Conservation (phyloP, 2,329 filamentous ascomycete species). For the Trichophyton simii region DNA sequence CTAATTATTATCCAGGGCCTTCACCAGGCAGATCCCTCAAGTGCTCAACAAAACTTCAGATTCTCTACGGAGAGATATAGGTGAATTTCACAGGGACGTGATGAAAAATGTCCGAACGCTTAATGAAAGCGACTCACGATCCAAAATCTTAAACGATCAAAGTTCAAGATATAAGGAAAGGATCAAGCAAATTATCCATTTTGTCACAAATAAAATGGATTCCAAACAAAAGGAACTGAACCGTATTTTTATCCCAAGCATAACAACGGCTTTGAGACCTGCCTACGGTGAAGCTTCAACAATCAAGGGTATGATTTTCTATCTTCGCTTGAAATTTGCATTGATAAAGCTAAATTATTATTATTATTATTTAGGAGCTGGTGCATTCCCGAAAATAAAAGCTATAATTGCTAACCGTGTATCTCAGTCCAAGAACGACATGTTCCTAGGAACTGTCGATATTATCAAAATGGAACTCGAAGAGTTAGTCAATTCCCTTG, state of each 20-base stretch:
- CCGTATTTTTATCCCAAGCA: not conserved
- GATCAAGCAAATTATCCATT: not conserved
- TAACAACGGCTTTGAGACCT: not conserved
- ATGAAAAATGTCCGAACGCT: not conserved
- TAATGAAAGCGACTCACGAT: not conserved
- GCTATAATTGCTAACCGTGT: not conserved
- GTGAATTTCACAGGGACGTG: not conserved
- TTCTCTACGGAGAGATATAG: not conserved
- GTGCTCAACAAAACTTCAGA: not conserved
- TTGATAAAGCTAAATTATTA: not conserved
- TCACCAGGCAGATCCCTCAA: not conserved
- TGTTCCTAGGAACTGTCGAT: not conserved
- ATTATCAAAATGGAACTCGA: not conserved
- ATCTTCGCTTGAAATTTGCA: not conserved
- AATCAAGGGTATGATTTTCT: not conserved
- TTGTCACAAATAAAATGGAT: not conserved
- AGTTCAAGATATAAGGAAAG: not conserved
- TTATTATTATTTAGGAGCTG: not conserved
- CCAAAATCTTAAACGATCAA: not conserved
- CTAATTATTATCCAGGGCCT: not conserved
- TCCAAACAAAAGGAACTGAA: conserved; percentile 3
- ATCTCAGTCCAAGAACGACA: not conserved
- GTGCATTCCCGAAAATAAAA: conserved; percentile 2
- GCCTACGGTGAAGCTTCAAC: not conserved
- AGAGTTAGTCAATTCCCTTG: not conserved